phyloP scores from a whole-genome alignment of 305 asterid genomes.

The Plantago coronopus region DNA sequence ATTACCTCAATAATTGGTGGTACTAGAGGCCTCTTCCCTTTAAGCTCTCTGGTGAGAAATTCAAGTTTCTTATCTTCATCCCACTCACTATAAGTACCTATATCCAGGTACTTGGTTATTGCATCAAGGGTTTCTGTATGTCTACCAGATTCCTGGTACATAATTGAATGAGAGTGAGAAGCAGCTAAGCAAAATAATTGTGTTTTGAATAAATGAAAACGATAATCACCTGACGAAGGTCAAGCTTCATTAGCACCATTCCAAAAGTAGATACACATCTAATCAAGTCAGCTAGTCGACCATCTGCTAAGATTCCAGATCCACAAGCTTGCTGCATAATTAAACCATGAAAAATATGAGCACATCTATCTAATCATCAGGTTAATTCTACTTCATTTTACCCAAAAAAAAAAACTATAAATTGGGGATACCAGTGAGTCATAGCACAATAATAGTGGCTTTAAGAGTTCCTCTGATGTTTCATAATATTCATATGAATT shows the following conservation, averaged over 20 bases:
- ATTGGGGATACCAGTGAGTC: constrained; percentile 63
- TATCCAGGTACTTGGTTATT: constrained; percentile 74
- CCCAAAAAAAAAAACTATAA: background rate
- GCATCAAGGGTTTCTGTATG: constrained; percentile 96
- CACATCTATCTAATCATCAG: constrained; percentile 5
- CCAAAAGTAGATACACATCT: constrained; percentile 89
- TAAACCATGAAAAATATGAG: constrained; percentile 13
- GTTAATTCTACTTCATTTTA: constrained; percentile 14
- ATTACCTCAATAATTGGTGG: constrained; percentile 77
- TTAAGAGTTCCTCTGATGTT: constrained; percentile 82
- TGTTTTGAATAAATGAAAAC: constrained; percentile 5
- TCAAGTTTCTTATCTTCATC: constrained; percentile 77
- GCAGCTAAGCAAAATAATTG: constrained; percentile 8
- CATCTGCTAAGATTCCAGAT: constrained; percentile 88
- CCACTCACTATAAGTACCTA: constrained; percentile 95
- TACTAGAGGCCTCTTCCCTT: constrained; percentile 90
- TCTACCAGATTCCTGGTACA: constrained; percentile 80
- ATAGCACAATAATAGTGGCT: constrained; percentile 78
- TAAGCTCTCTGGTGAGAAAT: constrained; percentile 76
- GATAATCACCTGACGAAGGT: constrained; percentile 82
- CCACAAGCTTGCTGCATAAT: constrained; percentile 77
- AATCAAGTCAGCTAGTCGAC: constrained; percentile 82
- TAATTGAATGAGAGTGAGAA: constrained; percentile 19
- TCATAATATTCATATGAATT: constrained; percentile 77
- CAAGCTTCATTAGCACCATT: constrained; percentile 94